These are phyloP conservation scores for Musa troglodytarum DNA, from an alignment of 176 grass and related monocot genomes.

Conservation along the genomic window DNA sequence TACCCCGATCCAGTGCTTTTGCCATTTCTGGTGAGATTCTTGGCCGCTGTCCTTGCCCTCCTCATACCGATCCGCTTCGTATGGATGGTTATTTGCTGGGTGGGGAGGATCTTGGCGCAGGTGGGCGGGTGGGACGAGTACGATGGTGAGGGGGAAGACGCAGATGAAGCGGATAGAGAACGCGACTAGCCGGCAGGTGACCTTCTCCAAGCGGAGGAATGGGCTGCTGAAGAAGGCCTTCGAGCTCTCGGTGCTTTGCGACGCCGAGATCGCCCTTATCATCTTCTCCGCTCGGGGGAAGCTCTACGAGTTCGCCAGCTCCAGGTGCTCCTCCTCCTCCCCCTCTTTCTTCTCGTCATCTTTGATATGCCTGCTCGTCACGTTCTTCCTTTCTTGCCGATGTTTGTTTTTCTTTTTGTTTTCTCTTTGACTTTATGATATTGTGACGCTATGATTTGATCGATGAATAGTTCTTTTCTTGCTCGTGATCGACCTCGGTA, in stretches of 20 bases:
- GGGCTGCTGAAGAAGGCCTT: constrained; percentile 11
- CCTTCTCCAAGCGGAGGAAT: constrained; percentile 4
- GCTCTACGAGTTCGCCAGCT: constrained; percentile 11
- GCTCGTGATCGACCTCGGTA: too few species aligned
- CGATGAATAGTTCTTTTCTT: too few species aligned
- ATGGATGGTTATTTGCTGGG: not conserved
- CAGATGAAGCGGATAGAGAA: constrained; percentile 8
- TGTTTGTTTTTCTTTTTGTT: not conserved
- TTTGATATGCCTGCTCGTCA: not conserved
- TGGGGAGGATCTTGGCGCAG: not conserved
- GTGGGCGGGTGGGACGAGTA: not conserved
- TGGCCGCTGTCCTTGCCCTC: not conserved
- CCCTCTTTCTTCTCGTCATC: not conserved
- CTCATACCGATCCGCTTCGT: not conserved
- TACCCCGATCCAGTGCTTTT: not conserved
- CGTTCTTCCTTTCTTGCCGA: not conserved
- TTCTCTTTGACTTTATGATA: too few species aligned
- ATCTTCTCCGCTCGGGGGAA: not conserved
- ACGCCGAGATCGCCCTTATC: constrained; percentile 6
- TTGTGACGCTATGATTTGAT: too few species aligned
- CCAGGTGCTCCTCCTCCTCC: not conserved
- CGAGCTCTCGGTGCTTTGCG: constrained; percentile 6
- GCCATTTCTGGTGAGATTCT: not conserved
- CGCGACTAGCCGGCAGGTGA: constrained; percentile 10
- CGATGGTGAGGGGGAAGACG: constrained; percentile 6